These are phyloP conservation scores for Argentina anserina DNA, from an alignment of 306 rosid genomes.

Conservation along the genomic window DNA sequence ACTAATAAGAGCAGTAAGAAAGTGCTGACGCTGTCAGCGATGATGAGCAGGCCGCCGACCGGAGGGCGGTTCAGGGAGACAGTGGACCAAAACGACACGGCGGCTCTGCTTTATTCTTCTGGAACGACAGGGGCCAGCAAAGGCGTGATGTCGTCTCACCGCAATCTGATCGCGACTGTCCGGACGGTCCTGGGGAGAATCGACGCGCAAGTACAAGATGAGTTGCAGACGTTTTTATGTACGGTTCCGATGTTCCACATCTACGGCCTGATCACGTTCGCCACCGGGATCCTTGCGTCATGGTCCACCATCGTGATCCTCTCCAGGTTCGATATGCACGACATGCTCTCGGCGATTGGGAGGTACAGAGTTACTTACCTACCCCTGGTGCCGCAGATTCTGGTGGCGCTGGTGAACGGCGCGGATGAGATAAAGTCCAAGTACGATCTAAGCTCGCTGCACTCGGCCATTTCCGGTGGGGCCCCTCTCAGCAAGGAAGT, in stretches of 20 bases:
- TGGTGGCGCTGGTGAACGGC: slow-evolving; percentile 62
- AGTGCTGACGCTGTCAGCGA: slow-evolving; percentile 29
- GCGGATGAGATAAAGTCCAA: slow-evolving; percentile 55
- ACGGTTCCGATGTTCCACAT: slow-evolving; percentile 93
- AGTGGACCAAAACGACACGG: slow-evolving; percentile 69
- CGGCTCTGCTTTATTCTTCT: slow-evolving; percentile 76
- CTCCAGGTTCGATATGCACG: slow-evolving; percentile 75
- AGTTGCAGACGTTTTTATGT: slow-evolving; percentile 56
- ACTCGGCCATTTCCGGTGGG: slow-evolving; percentile 59
- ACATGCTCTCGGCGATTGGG: slow-evolving; percentile 58
- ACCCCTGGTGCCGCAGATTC: slow-evolving; percentile 85
- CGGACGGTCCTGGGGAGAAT: slow-evolving; percentile 46
- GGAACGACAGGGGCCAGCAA: slow-evolving; percentile 92
- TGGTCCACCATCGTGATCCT: slow-evolving; percentile 72
- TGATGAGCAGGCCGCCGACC: slow-evolving; percentile 45
- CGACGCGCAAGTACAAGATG: slow-evolving; percentile 14
- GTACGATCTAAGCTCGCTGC: slow-evolving; percentile 64
- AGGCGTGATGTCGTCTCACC: slow-evolving; percentile 85
- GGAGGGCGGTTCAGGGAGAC: slow-evolving; percentile 35
- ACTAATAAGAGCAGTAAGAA: neutral
- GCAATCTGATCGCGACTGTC: slow-evolving; percentile 63
- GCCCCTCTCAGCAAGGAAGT: slow-evolving; percentile 91
- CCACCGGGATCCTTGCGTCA: slow-evolving; percentile 52
- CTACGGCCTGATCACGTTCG: slow-evolving; percentile 71
- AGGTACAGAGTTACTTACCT: slow-evolving; percentile 50